These are phyloP conservation scores for Rhodotorula sp. DNA, from an alignment of 1,284 basidiomycete genomes.

Conservation along the genomic window DNA sequence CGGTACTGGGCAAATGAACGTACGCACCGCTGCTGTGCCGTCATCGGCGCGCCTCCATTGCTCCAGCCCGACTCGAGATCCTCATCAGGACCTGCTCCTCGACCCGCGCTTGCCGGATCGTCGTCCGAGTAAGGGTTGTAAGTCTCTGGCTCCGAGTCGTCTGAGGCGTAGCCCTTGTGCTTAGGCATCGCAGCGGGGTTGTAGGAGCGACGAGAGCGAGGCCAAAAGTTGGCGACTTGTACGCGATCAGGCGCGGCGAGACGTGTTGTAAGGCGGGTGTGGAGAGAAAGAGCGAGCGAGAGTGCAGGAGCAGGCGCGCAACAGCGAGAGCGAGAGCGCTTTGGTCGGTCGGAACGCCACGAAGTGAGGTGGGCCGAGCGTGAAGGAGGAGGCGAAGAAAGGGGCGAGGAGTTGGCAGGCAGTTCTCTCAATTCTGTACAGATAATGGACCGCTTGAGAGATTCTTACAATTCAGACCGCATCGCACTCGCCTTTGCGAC, in stretches of 20 bases:
- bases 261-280: not conserved
- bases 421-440: too few species aligned
- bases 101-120: too few species aligned
- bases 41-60: slow-evolving; percentile 5
- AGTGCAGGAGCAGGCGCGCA: too few species aligned
- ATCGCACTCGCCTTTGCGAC: too few species aligned
- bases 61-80: not conserved
- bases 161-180: slow-evolving; percentile 26
- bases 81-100: not conserved
- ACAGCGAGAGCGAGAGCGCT: too few species aligned
- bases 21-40: slow-evolving; percentile 17
- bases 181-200: slow-evolving; percentile 8
- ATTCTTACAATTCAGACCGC: too few species aligned
- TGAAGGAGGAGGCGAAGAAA: too few species aligned
- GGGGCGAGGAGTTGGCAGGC: not conserved
- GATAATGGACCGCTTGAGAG: too few species aligned
- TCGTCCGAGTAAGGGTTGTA: too few species aligned
- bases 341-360: too few species aligned
- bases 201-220: not conserved
- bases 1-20: not conserved
- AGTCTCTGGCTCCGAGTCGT: slow-evolving; percentile 5
- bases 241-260: too few species aligned
- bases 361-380: too few species aligned
- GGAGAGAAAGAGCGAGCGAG: not conserved
- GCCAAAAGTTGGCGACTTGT: not conserved